Evolutionary conservation across 2,329 filamentous ascomycete genomes (phyloP).

Genomic region (Madurella fahalii): DNA sequence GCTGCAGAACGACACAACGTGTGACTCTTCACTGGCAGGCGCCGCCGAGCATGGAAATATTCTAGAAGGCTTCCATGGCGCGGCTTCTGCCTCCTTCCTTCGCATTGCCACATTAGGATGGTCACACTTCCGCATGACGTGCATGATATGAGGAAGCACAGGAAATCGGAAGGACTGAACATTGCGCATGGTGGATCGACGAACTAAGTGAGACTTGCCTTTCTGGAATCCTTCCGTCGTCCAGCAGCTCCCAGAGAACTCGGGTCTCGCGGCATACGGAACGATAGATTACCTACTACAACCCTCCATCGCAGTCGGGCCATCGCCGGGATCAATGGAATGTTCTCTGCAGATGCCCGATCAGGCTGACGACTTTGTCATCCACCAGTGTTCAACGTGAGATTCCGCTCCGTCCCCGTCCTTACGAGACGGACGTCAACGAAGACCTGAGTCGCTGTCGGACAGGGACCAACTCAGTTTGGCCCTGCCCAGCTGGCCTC

Average conservation of each 20-base stretch:
- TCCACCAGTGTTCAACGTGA: no score
- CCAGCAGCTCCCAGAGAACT: background rate
- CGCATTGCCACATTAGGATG: constrained; percentile 7
- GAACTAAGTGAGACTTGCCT: background rate
- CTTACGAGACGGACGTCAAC: background rate
- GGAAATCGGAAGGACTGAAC: background rate
- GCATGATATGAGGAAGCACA: background rate
- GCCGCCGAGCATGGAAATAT: constrained; percentile 5
- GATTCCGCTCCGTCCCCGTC: background rate
- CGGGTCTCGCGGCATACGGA: background rate
- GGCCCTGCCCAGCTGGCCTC: no score
- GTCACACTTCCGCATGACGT: background rate
- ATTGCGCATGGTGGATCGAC: background rate
- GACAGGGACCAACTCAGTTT: background rate
- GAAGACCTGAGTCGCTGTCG: background rate
- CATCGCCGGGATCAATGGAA: constrained; percentile 2
- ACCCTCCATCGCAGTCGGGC: background rate
- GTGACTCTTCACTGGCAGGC: background rate
- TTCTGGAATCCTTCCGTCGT: background rate
- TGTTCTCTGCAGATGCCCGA: constrained; percentile 16
- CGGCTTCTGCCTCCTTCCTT: background rate
- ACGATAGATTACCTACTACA: background rate
- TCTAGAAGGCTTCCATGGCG: constrained; percentile 17
- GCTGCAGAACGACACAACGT: constrained; percentile 5
- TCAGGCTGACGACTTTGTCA: background rate